Conservation (phyloP, 1,284 basidiomycete species). For the Ceratobasidium sp. region DNA sequence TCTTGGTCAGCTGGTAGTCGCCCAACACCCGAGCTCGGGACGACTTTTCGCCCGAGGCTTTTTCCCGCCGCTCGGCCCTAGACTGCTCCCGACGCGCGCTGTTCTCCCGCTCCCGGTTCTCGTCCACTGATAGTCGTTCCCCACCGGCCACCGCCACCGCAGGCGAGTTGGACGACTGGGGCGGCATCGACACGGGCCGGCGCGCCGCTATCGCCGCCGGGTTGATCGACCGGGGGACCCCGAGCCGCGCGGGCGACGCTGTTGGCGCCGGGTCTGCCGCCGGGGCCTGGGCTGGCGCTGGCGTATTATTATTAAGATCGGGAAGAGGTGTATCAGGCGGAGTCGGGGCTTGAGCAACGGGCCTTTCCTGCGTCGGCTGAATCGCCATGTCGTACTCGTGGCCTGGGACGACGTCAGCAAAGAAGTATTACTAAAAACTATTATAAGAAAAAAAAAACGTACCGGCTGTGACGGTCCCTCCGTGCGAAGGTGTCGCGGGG, state of each 20-base stretch:
- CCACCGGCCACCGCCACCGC: constrained; percentile 38
- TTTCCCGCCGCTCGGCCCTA: constrained; percentile 20
- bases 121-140: constrained; percentile 43
- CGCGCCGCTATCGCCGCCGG: constrained; percentile 54
- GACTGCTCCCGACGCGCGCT: constrained; percentile 61
- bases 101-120: constrained; percentile 60
- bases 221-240: constrained; percentile 44
- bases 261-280: constrained; percentile 42
- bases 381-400: constrained; percentile 70
- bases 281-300: constrained; percentile 44
- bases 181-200: constrained; percentile 77
- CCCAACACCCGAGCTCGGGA: constrained; percentile 71
- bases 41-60: constrained; percentile 39
- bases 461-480: constrained; percentile 64
- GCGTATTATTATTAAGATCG: constrained; percentile 50
- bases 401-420: constrained; percentile 54
- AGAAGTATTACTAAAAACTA: not conserved
- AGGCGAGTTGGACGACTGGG: constrained; percentile 63
- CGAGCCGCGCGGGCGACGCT: constrained; percentile 31
- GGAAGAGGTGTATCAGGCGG: constrained; percentile 52
- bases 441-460: not conserved
- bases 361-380: constrained; percentile 54
- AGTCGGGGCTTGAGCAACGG: constrained; percentile 53
- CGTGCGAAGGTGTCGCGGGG: constrained; percentile 67
- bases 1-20: constrained; percentile 97